Base-by-base conservation (phyloP, 2,329 filamentous ascomycete species). In the Calonectria pauciramosa region DNA sequence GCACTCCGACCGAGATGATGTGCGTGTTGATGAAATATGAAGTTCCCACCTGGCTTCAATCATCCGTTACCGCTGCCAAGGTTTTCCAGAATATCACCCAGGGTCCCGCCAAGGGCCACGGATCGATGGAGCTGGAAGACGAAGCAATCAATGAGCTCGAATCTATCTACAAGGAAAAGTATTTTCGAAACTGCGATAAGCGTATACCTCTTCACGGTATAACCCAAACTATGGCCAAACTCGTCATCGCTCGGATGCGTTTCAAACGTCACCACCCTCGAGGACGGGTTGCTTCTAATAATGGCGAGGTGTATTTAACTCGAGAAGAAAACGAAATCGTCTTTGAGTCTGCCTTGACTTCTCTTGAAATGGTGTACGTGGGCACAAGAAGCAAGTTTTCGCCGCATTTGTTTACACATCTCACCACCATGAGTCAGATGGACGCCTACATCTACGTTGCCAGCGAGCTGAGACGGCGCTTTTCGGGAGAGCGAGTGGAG, bases 1-100 rank as follows among this genome's bases (percentile, higher is more conserved):
- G 79, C 0, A 88, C 88, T 0, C 90, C 90, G 65, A 92, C 91
- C 0, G 90, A 91, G 71, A 91, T 92, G 88, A 86, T 89, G 0
- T 90, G 63, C 2, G 76, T 82, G 0, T 8, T 82, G 51, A 79
- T 83, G 70, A 85, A 84, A 71, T 83, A 79, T 11, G 80, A 84
- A n/a, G 76, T 82, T 9, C 78, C 75, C 1, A 64, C 71, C 28
- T 84, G 81, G 80, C 74, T 82, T 32, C 77, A 76, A 1, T 72
- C 77, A 0, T 83, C 82, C 4, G 60, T 76, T 10, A 76, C 64
- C 6, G 79, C 78, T 10, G 60, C 76, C 0, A 78, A 73, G 10
- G 28, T 82, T 0, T 78, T 82, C 0, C 76, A 80, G 8, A 74
- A 66, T 3, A 71, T 81, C 2, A 11, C 65, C 0, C 72, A 74